A percentile compares a stretch with the other conserved stretches of the same genome.
phyloP scores from a whole-genome alignment of 1,139 yeast genomes.

The Pichia sp. region DNA sequence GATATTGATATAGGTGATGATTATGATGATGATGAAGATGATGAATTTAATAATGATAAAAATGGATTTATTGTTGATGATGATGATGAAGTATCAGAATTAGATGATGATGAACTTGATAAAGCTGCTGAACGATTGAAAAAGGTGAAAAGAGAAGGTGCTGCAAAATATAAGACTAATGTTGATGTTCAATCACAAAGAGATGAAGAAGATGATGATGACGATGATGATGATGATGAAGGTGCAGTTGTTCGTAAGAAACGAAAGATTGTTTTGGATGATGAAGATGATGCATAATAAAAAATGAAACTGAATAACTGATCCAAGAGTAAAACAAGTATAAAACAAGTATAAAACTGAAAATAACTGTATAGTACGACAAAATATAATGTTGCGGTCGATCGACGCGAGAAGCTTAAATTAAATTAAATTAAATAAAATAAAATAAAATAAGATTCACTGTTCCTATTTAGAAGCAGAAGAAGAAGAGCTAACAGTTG shows the following conservation, averaged over 20 bases:
- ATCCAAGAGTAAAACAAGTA: too few species aligned
- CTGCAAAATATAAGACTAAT: slow-evolving; percentile 20
- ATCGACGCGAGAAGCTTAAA: too few species aligned
- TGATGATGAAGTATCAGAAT: slow-evolving; percentile 38
- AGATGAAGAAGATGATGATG: slow-evolving; percentile 31
- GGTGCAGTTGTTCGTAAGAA: slow-evolving; percentile 45
- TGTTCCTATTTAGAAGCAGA: too few species aligned
- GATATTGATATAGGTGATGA: slow-evolving; percentile 32
- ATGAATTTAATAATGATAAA: slow-evolving; percentile 38
- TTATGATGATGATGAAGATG: slow-evolving; percentile 31
- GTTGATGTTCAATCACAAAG: too few species aligned
- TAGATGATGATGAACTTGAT: slow-evolving; percentile 42
- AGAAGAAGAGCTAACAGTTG: too few species aligned
- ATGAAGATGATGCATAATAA: slow-evolving; percentile 61
- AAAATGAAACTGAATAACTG: too few species aligned
- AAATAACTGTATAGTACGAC: too few species aligned
- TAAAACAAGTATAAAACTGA: too few species aligned
- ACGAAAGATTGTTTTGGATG: slow-evolving; percentile 56
- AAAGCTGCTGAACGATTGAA: slow-evolving; percentile 31
- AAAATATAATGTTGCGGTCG: too few species aligned
- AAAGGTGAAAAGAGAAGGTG: slow-evolving; percentile 32
- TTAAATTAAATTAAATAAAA: too few species aligned
- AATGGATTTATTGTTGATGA: slow-evolving; percentile 44
- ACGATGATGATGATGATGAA: slow-evolving; percentile 36
- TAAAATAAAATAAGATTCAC: too few species aligned